A percentile compares a stretch with the other conserved stretches of the same genome.
Evolutionary conservation across 495 filamentous ascomycete species (phyloP).

Genomic region (Chaetomium fimeti): DNA sequence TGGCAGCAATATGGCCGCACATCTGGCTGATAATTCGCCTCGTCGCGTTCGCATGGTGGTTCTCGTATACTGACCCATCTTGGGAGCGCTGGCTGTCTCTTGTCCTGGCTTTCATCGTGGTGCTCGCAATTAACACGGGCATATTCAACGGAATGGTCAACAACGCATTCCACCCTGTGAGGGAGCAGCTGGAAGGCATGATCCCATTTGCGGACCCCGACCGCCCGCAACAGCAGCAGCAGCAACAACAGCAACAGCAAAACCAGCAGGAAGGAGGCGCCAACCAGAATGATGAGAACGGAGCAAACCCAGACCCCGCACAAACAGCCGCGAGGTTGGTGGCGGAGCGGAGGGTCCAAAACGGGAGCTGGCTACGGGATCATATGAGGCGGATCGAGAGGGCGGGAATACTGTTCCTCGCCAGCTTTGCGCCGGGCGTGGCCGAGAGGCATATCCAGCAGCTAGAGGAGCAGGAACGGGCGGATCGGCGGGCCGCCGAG

Average conservation of each 20-base stretch:
- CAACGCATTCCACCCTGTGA: conserved; percentile 59
- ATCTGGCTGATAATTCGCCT: conserved; percentile 79
- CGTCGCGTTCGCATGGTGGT: conserved; percentile 74
- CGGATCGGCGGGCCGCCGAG: conserved; percentile 46
- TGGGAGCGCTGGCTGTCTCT: conserved; percentile 67
- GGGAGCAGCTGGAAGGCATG: conserved; percentile 70
- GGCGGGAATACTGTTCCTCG: conserved; percentile 76
- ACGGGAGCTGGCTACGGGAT: conserved; percentile 55
- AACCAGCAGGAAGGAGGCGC: not conserved
- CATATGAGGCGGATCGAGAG: conserved; percentile 65
- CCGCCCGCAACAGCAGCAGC: conserved; percentile 19
- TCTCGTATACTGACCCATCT: conserved; percentile 65
- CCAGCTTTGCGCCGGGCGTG: conserved; percentile 79
- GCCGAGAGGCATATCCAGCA: conserved; percentile 78
- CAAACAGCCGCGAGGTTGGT: conserved; percentile 57
- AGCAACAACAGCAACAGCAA: conserved; percentile 25
- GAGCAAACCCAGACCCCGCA: conserved; percentile 47
- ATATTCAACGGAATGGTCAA: conserved; percentile 58
- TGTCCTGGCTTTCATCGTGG: conserved; percentile 51
- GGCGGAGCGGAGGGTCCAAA: conserved; percentile 47
- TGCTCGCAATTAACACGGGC: conserved; percentile 66
- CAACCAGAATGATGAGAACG: conserved; percentile 17
- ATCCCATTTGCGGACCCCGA: conserved; percentile 53
- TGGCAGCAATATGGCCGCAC: conserved; percentile 55
- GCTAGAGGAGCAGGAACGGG: conserved; percentile 61